Base-by-base conservation (phyloP, 2,329 filamentous ascomycete genomes). In the Sporothrix schenckii region DNA sequence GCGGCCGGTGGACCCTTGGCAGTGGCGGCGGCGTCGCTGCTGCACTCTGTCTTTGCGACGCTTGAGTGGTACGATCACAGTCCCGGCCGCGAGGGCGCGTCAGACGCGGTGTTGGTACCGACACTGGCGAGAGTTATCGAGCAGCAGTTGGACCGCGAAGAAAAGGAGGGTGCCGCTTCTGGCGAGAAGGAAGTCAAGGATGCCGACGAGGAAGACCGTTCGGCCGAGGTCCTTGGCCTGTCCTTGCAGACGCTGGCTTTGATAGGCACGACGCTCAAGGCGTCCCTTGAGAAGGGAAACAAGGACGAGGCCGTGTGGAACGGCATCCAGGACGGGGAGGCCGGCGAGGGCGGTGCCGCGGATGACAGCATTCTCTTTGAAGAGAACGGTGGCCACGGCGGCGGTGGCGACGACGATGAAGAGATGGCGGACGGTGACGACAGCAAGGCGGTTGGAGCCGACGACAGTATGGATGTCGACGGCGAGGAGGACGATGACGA, bases 191-290 rank as follows among this genome's bases (percentile, higher is more conserved):
- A 61, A 16, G 52, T 11, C 21, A 39, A 27, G 41, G 47, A 16
- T 5, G 27, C 47, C 14, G 65, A 58, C 10, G 58, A 60, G 50
- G 70, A 54, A 6, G 63, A 70, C 49, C 70, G 68, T 13, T 78
- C 19, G 74, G 73, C 27, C 9, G 84, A 87, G 72, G 81, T 84
- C 52, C 77, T 86, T 67, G 82, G 86, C 75, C 77, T 88, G 19
- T 87, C 87, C 3, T 79, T 91, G 0, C 87, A 91, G 77, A 86
- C 88, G 19, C 80, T 90, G 0, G 88, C 88, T 4, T 88, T 88
- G 7, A 90, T 91, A 61, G 88, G 87, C 54, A 89, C 87, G 2
- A 83, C 81, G 60, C 80, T 90, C 14, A 84, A 86, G 74, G 81
- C 83, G 47, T 83, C 84, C 6, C 76, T 86, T 54, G 82, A 83